Base-by-base conservation (phyloP, 768 basidiomycete species). In the Leccinum broughii region DNA sequence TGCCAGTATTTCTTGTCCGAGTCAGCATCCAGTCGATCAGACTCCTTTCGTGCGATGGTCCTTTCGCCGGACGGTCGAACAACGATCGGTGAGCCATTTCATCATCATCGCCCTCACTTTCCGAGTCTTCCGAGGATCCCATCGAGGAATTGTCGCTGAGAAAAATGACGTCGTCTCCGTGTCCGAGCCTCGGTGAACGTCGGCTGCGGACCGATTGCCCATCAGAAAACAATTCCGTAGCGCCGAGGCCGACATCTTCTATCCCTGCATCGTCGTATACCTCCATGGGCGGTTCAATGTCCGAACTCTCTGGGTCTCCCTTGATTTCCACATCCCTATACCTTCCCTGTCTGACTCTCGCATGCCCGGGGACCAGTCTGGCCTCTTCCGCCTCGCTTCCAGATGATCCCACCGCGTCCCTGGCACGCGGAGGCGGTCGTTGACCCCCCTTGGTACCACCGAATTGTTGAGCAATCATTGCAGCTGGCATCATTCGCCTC, bases 11-110 rank as follows among this genome's bases (percentile, higher is more conserved):
- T 63, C 70, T 62, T 2, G 80, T 80, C 51, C 81, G 77, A 14
- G 77, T 76, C 52, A 91, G 66, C 89, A 91, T 91, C 69, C 84
- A 85, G 64, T 90, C 86, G 51, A 91, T 88, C 55, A 88, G 69
- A 66, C 78, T 84, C 69, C 68, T 79, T 70, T 75, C 78, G 57
- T 65, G 72, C 26, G 68, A 70, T 22, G 70, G 68, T 9, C 62
- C 66, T 56, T 66, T 70, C 28, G 39, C 22, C 2, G 61, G 66
- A 48, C 55, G 64, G 15, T 73, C 68, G 30, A 68, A 58, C 34
- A 80, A 63, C 60, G 77, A 77, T 13, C 62, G 75, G 8, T 73
- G 78, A 77, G 17, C 71, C 65, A 48, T 66, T 62, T 68, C 71
- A 9, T 72, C 72, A 10, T 75, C 76, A 17, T 72, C 71, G 20